Base-by-base conservation (phyloP, 202 grass and related monocot species). In the Panicum hallii region DNA sequence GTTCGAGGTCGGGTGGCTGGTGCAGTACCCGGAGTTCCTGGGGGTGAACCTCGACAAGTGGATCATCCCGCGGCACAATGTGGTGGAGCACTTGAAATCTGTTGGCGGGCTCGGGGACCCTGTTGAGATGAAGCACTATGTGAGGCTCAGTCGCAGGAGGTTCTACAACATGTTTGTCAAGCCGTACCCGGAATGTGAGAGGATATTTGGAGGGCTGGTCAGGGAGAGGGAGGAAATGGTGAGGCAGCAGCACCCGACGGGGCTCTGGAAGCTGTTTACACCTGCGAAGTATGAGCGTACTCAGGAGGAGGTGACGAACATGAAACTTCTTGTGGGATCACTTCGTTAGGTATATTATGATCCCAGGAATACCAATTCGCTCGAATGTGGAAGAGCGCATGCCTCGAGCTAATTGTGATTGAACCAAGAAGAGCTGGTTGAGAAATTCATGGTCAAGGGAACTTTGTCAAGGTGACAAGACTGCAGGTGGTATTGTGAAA, bases 141-240 rank as follows among this genome's bases (percentile, higher is more conserved):
- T 94, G 23, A 85, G 87, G 71, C 70, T 99, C 40, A 96, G 88
- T 78, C 94, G 93, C 67, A 74, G 45, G 62, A 88, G 50, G 81
- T 95, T 99, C 38, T 96, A 94, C 52, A 99, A 95, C 74, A 57
- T 95, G 72, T 99, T 94, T 30, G 93, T 96, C 50, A 96, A 99
- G 80, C 96, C 96, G 1, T 99, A 99, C 72, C 91, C 93, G 0
- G 91, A 99, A 63, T 99, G 93, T 1, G 49, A 96, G 86, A 90
- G 76, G 81, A 95, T 99, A 5, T 99, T 95, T 80, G 83, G 80
- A 3, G 83, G 81, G 6, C n/a, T 46, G 0, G 83, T 75, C 4
- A 90, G 84, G 83, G 84, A 70, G 13, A 80, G 71, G 63, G 73
- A 78, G 5, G 70, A 81, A 76, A 83, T 42, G 72, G 75, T 47